A percentile compares a stretch with the other conserved stretches of the same genome.
Conservation (phyloP, 768 basidiomycete genomes). For the Lactarius hatsudake region DNA sequence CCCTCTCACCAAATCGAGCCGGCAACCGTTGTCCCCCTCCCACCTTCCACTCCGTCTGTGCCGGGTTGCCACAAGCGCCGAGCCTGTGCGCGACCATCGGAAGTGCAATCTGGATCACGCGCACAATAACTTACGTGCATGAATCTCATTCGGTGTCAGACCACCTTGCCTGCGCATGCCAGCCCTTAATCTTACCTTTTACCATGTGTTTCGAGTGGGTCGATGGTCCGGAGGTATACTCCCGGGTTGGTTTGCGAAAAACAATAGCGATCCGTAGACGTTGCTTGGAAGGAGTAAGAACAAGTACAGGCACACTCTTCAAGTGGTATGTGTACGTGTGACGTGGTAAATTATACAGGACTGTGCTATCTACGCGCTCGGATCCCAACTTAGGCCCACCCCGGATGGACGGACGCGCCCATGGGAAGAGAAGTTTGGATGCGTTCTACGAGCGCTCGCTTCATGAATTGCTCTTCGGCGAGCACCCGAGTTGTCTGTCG, state of each 20-base stretch:
- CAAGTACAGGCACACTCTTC: slow-evolving; percentile 8
- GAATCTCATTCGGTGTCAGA: background rate
- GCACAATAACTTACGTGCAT: background rate
- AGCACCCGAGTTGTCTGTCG: slow-evolving; percentile 75
- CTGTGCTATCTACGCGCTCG: slow-evolving; percentile 18
- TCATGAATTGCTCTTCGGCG: slow-evolving; percentile 96
- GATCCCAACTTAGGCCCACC: slow-evolving; percentile 16
- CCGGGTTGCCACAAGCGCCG: background rate
- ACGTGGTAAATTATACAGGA: background rate
- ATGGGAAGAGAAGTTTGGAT: slow-evolving; percentile 63
- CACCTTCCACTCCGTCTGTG: background rate
- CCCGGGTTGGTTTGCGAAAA: background rate
- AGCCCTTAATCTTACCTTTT: slow-evolving; percentile 3
- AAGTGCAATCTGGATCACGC: slow-evolving; percentile 1
- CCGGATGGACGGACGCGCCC: slow-evolving; percentile 33
- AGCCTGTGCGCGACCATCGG: slow-evolving; percentile 6
- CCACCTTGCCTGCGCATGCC: slow-evolving; percentile 3
- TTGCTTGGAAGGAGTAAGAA: background rate
- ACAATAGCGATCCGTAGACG: background rate
- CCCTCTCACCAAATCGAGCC: background rate
- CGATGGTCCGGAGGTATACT: background rate
- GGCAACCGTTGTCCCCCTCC: background rate
- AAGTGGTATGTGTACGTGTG: background rate
- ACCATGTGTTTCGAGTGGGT: slow-evolving; percentile 1
- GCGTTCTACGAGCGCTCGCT: slow-evolving; percentile 91